Percentiles rank a stretch among this genome's conserved stretches.
phyloP scores from a whole-genome alignment of 2,329 filamentous ascomycete genomes.

The Trichoderma sp. region DNA sequence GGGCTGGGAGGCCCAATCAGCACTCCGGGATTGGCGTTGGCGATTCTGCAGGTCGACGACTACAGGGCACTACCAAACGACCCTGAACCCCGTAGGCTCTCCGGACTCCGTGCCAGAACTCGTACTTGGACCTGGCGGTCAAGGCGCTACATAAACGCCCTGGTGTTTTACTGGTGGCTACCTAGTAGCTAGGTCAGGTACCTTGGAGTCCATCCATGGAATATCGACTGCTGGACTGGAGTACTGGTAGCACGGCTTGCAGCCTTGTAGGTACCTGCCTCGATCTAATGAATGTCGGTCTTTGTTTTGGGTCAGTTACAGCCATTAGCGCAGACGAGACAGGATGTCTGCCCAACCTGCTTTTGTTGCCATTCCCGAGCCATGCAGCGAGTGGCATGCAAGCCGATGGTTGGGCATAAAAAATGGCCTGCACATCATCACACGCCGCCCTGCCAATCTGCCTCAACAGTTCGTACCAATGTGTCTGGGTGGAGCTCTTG shows the following conservation, averaged over 20 bases:
- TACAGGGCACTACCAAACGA: neutral
- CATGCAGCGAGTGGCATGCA: neutral
- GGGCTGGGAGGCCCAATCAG: conserved; percentile 3
- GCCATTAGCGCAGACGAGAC: neutral
- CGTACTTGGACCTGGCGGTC: neutral
- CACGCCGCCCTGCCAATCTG: conserved; percentile 3
- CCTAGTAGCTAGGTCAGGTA: neutral
- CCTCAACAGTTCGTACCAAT: conserved; percentile 15
- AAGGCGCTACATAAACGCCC: conserved; percentile 10
- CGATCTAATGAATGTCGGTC: conserved; percentile 6
- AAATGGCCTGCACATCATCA: conserved; percentile 16
- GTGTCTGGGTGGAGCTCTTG: conserved; percentile 6
- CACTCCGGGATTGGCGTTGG: conserved; percentile 3
- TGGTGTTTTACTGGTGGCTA: neutral
- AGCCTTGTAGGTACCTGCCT: conserved; percentile 12
- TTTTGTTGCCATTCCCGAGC: conserved; percentile 7
- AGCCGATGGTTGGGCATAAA: conserved; percentile 16
- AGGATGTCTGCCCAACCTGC: conserved; percentile 8
- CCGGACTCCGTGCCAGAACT: neutral
- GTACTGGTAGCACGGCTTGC: neutral
- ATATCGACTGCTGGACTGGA: too few species aligned
- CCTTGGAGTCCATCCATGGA: neutral
- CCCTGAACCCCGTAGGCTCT: neutral
- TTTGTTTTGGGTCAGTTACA: neutral
- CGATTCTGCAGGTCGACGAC: conserved; percentile 3